Evolutionary conservation across 1,284 basidiomycete species (phyloP).

Genomic region (Paramarasmius palmivorus): DNA sequence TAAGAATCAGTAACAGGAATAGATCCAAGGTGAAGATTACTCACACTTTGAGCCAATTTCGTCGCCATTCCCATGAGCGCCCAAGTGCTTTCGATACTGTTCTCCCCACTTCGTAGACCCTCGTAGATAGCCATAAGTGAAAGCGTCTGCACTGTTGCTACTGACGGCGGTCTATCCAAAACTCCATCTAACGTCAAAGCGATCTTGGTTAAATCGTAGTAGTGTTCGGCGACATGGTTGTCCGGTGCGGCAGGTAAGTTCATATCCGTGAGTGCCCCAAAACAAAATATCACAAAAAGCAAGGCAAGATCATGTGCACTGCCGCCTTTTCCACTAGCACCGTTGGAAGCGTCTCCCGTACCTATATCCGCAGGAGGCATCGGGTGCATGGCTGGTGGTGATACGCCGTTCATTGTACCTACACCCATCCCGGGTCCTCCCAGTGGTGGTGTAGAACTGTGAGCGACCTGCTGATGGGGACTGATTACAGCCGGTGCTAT

Average conservation of each 20-base stretch:
- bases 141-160: conserved; percentile 67
- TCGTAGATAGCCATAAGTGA: conserved; percentile 70
- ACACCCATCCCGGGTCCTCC: conserved; percentile 1
- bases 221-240: conserved; percentile 51
- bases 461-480: neutral
- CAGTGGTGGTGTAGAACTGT: neutral
- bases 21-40: conserved; percentile 27
- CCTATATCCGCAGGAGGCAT: conserved; percentile 11
- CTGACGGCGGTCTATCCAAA: conserved; percentile 63
- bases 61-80: conserved; percentile 58
- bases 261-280: conserved; percentile 56
- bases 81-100: conserved; percentile 65
- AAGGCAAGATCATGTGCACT: conserved; percentile 58
- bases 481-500: conserved; percentile 1
- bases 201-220: conserved; percentile 56
- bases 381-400: conserved; percentile 2
- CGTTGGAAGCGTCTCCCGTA: conserved; percentile 4
- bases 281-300: conserved; percentile 57
- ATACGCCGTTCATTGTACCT: conserved; percentile 7
- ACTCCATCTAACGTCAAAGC: conserved; percentile 65
- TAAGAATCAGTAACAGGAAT: conserved; percentile 11
- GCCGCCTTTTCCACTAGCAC: conserved; percentile 24
- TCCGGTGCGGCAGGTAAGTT: conserved; percentile 50
- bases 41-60: conserved; percentile 65
- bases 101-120: conserved; percentile 54